Evolutionary conservation across 1,284 basidiomycete species (phyloP).

Genomic region (Phenoliferia sp.): DNA sequence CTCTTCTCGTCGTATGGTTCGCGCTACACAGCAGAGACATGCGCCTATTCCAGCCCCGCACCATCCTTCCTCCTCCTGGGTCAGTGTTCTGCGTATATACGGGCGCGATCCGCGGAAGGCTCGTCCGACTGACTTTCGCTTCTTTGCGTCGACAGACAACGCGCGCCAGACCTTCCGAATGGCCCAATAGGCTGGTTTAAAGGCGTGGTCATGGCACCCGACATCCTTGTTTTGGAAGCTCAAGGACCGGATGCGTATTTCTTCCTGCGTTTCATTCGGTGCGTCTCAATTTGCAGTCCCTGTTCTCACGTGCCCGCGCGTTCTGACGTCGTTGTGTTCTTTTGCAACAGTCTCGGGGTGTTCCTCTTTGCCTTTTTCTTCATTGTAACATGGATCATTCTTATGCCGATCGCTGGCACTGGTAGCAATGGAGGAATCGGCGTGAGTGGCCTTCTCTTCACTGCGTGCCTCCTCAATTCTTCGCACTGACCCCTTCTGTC

Average conservation of each 20-base stretch:
- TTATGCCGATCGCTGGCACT: slow-evolving; percentile 56
- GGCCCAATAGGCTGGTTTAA: slow-evolving; percentile 1
- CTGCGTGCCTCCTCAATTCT: neutral
- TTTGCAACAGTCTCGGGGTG: slow-evolving; percentile 45
- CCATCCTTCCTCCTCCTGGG: neutral
- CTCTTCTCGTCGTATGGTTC: slow-evolving; percentile 1
- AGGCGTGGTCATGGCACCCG: neutral
- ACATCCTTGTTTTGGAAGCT: neutral
- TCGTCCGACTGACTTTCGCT: neutral
- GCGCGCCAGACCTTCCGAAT: neutral
- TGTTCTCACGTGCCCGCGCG: neutral
- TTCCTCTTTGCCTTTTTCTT: slow-evolving; percentile 42
- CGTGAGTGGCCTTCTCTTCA: slow-evolving; percentile 52
- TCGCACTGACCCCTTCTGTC: neutral
- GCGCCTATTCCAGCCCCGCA: neutral
- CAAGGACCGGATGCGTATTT: slow-evolving; percentile 86
- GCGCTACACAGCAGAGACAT: neutral
- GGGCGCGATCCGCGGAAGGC: neutral
- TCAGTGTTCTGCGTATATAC: neutral
- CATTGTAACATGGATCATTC: slow-evolving; percentile 46
- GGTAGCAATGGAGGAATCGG: slow-evolving; percentile 48
- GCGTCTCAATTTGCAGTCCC: slow-evolving; percentile 48
- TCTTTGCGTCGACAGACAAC: neutral
- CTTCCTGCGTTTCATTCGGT: slow-evolving; percentile 80
- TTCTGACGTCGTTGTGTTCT: slow-evolving; percentile 66